A percentile compares a stretch with the other conserved stretches of the same genome.
phyloP scores from a whole-genome alignment of 768 basidiomycete species.

The Lactarius psammicola region DNA sequence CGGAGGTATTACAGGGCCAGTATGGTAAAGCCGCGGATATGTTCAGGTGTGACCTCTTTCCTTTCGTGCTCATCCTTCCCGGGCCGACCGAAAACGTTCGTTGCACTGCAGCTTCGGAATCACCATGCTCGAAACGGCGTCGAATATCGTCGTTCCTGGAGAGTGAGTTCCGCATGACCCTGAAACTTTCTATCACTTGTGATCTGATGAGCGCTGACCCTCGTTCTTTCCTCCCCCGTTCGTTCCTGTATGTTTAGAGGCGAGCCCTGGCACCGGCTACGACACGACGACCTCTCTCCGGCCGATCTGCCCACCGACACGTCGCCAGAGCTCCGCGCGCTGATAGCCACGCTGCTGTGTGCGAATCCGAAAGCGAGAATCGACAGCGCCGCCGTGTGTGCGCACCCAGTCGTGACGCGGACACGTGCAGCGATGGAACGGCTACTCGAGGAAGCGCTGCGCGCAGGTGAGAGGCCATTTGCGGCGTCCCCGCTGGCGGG shows the following conservation, averaged over 20 bases:
- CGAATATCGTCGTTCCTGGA: slow-evolving; percentile 96
- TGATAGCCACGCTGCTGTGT: slow-evolving; percentile 78
- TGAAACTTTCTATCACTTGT: slow-evolving; percentile 4
- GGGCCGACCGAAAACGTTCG: slow-evolving; percentile 9
- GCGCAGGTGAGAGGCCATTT: slow-evolving; percentile 45
- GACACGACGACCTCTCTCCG: slow-evolving; percentile 88
- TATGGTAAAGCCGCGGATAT: slow-evolving; percentile 96
- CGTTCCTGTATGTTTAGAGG: slow-evolving; percentile 53
- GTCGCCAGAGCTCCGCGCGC: slow-evolving; percentile 53
- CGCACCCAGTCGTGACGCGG: slow-evolving; percentile 62
- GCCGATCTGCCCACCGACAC: slow-evolving; percentile 64
- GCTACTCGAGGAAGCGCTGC: slow-evolving; percentile 38
- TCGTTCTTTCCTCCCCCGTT: not conserved
- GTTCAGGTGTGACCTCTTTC: slow-evolving; percentile 65
- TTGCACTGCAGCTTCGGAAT: slow-evolving; percentile 74
- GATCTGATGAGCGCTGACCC: slow-evolving; percentile 10
- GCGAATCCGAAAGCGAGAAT: slow-evolving; percentile 62
- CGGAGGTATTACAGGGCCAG: slow-evolving; percentile 87
- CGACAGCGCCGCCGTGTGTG: slow-evolving; percentile 53
- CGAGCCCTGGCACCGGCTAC: slow-evolving; percentile 88
- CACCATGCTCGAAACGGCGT: slow-evolving; percentile 91
- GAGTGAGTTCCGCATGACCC: slow-evolving; percentile 58
- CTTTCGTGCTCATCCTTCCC: not conserved
- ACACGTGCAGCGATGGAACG: slow-evolving; percentile 64
- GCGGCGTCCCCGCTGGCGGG: slow-evolving; percentile 62